Conservation (phyloP, 2,329 filamentous ascomycete species). For the Penicillium sp. region DNA sequence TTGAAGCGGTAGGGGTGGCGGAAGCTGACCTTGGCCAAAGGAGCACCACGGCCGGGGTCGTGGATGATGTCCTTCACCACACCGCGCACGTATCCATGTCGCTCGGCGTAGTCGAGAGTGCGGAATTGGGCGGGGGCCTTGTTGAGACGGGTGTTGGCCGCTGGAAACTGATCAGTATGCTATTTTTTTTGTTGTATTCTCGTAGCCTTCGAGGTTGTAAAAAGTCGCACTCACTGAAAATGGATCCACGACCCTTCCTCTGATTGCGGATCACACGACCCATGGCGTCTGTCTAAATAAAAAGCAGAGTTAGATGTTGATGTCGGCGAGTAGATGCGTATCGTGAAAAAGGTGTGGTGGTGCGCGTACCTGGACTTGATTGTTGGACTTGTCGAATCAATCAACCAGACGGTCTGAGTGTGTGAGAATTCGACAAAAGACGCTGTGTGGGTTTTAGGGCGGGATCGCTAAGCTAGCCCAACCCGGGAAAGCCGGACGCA, state of each 20-base stretch:
- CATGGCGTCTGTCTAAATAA: constrained; percentile 47
- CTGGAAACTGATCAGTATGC: constrained; percentile 37
- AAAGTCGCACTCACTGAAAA: constrained; percentile 63
- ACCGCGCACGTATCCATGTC: constrained; percentile 96
- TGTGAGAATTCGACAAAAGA: constrained; percentile 37
- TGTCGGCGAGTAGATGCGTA: constrained; percentile 22
- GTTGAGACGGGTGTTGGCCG: constrained; percentile 84
- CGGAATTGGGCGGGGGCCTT: constrained; percentile 95
- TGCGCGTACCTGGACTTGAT: constrained; percentile 41
- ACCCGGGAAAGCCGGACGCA: constrained; percentile 20
- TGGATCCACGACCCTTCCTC: constrained; percentile 72
- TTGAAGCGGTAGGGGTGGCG: constrained; percentile 98
- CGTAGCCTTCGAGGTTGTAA: constrained; percentile 15
- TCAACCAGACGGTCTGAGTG: constrained; percentile 24
- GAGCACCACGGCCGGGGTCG: constrained; percentile 96
- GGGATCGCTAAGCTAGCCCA: constrained; percentile 44
- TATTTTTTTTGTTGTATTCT: constrained; percentile 1
- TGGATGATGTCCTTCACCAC: constrained; percentile 99
- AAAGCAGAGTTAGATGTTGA: constrained; percentile 1
- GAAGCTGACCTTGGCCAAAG: constrained; percentile 94
- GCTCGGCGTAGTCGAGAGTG: constrained; percentile 92
- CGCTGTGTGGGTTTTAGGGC: constrained; percentile 44
- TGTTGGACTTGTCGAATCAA: constrained; percentile 39
- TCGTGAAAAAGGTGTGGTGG: constrained; percentile 24
- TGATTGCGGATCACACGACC: constrained; percentile 75